phyloP scores from a whole-genome alignment of 2,329 filamentous ascomycete genomes.

The Pleomassaria siparia region DNA sequence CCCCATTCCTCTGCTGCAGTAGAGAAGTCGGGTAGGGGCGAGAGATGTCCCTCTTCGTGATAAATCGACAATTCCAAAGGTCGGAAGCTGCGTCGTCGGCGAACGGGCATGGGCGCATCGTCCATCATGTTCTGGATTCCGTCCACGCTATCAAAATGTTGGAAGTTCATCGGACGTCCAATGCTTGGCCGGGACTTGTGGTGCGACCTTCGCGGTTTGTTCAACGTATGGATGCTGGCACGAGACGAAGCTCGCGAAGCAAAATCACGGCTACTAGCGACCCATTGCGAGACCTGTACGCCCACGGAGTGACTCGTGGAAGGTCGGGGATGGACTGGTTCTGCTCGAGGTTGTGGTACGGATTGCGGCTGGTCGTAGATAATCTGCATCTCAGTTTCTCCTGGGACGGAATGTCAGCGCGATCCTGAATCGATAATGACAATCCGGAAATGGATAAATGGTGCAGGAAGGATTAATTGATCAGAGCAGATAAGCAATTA shows the following conservation, averaged over 20 bases:
- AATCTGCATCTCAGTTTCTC: conserved; percentile 28
- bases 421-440: conserved; percentile 9
- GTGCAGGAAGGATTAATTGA: conserved; percentile 16
- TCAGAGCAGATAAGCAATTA: conserved; percentile 15
- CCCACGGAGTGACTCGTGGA: conserved; percentile 39
- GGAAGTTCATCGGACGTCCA: conserved; percentile 39
- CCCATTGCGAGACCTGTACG: conserved; percentile 41
- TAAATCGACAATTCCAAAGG: conserved; percentile 46
- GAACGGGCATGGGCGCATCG: conserved; percentile 32
- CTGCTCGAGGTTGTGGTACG: conserved; percentile 30
- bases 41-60: conserved; percentile 36
- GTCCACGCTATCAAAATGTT: conserved; percentile 36
- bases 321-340: conserved; percentile 32
- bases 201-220: conserved; percentile 33
- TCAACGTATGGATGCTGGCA: conserved; percentile 34
- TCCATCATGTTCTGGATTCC: conserved; percentile 36
- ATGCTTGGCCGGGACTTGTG: conserved; percentile 37
- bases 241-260: conserved; percentile 39
- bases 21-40: conserved; percentile 43
- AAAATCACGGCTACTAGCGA: conserved; percentile 35
- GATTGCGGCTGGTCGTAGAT: conserved; percentile 38
- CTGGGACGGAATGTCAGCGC: conserved; percentile 22
- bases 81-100: conserved; percentile 38
- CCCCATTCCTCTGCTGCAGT: conserved; percentile 27
- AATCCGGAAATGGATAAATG: conserved; percentile 8